Conservation (phyloP, 192 early-diverging fungal species). For the Funneliformis mosseae region DNA sequence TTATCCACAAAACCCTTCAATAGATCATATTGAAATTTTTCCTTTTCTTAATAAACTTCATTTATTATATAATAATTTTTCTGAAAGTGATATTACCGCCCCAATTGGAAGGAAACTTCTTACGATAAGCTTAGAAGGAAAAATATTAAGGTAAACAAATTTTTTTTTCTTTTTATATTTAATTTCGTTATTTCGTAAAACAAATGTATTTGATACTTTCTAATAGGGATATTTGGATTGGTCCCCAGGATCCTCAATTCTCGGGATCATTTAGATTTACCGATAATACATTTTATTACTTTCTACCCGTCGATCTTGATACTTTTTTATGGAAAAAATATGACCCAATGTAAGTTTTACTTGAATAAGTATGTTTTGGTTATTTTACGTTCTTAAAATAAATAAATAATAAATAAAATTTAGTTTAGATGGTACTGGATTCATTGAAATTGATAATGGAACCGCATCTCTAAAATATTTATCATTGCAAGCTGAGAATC, state of each 20-base stretch:
- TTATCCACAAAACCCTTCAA: neutral
- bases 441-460: neutral
- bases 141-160: neutral
- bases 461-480: neutral
- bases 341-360: no score
- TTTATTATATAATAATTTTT: neutral
- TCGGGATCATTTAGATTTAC: no score
- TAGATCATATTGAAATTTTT: neutral
- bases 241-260: no score
- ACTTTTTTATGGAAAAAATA: no score
- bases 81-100: neutral
- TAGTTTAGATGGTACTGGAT: neutral
- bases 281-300: no score
- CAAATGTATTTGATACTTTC: neutral
- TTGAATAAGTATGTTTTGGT: neutral
- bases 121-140: neutral
- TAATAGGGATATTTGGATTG: no score
- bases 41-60: neutral
- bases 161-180: neutral
- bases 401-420: neutral
- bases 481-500: neutral
- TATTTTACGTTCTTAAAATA: neutral
- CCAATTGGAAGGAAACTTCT: neutral
- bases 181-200: neutral
- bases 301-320: no score